A percentile compares a stretch with the other conserved stretches of the same genome.
phyloP scores from a whole-genome alignment of 2,329 filamentous ascomycete genomes.

The Fusarium nematophilum region DNA sequence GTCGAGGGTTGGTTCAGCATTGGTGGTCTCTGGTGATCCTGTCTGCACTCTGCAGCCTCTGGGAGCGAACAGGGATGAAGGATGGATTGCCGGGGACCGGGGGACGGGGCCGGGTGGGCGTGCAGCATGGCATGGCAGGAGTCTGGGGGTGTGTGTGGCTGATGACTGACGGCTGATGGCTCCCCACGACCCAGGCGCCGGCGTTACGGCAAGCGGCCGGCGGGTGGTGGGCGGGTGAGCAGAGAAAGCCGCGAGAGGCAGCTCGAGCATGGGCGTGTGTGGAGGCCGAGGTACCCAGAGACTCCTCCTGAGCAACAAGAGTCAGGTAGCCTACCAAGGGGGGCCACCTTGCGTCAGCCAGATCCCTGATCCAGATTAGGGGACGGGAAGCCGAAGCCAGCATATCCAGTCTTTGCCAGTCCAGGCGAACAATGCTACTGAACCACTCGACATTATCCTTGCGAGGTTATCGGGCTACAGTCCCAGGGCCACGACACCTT shows the following conservation, averaged over 20 bases:
- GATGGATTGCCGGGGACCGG: slow-evolving; percentile 39
- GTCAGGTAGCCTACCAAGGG: slow-evolving; percentile 37
- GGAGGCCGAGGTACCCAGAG: slow-evolving; percentile 16
- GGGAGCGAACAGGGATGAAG: slow-evolving; percentile 30
- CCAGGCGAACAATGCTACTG: slow-evolving; percentile 12
- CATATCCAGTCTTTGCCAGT: slow-evolving; percentile 16
- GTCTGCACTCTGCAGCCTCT: slow-evolving; percentile 38
- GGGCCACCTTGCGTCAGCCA: slow-evolving; percentile 40
- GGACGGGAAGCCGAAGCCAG: slow-evolving; percentile 32
- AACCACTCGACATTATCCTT: slow-evolving; percentile 21
- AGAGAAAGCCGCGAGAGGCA: slow-evolving; percentile 35
- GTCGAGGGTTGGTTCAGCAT: slow-evolving; percentile 22
- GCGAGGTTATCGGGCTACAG: slow-evolving; percentile 11
- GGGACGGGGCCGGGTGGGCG: slow-evolving; percentile 41
- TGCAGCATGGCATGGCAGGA: slow-evolving; percentile 15
- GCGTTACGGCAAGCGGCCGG: slow-evolving; percentile 29
- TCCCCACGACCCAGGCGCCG: slow-evolving; percentile 27
- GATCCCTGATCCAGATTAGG: slow-evolving; percentile 43
- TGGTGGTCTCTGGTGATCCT: slow-evolving; percentile 38
- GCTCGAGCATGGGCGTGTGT: slow-evolving; percentile 25
- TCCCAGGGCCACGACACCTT: slow-evolving; percentile 22
- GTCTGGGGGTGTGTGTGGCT: slow-evolving; percentile 37
- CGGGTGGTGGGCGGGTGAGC: slow-evolving; percentile 39
- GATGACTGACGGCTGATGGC: slow-evolving; percentile 35
- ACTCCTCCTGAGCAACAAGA: slow-evolving; percentile 27